Evolutionary conservation across 192 early-diverging fungal species (phyloP), one percentile per base, ranked within the genome.

Genomic region (Backusella luteola): DNA sequence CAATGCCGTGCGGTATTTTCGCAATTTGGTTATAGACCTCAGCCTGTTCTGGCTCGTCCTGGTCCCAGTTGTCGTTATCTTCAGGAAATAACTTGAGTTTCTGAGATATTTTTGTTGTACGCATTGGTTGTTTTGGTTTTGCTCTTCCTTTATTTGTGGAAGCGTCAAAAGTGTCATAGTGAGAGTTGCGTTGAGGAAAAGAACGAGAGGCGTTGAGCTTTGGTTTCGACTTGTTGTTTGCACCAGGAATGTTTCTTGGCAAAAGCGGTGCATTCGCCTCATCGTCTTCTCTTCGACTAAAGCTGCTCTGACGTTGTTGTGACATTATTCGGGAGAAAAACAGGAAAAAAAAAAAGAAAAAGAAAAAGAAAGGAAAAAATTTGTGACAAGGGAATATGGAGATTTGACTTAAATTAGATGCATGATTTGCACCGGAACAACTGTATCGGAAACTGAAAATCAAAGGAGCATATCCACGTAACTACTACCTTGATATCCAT

Each of bases 31-130:
- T 88, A 75, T 95, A 95, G 0, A 87, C 91, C 36, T 88, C 83
- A 19, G 86, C 83, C 29, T 89, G 87, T 0, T 77, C 79, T 44
- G 79, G 76, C 19, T 91, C 88, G 44, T 89, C 90, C 23, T 94
- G 90, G 59, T 93, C 91, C 29, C 26, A 49, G 23, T 41, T 32
- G 4, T 36, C 36, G n/a, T 49, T 36, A 12, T 71, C 70, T 71
- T 71, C 70, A 1, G 96, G 96, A 56, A 97, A 92, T 23, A 97
- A 83, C n/a, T 91, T 93, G 23, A 97, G 84, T 85, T 97, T 97
- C 80, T 96, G 94, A 44, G 94, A 94, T n/a, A 90, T 94, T 81
- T 97, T 97, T 52, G 96, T 94, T 21, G 95, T 97, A 72, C 96
- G 88, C 79, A 92, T 92, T 26, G 93, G 92, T 35, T 90, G 88